These are phyloP conservation scores for Citrus reticulata DNA, from an alignment of 345 rosid species.

Conservation along the genomic window DNA sequence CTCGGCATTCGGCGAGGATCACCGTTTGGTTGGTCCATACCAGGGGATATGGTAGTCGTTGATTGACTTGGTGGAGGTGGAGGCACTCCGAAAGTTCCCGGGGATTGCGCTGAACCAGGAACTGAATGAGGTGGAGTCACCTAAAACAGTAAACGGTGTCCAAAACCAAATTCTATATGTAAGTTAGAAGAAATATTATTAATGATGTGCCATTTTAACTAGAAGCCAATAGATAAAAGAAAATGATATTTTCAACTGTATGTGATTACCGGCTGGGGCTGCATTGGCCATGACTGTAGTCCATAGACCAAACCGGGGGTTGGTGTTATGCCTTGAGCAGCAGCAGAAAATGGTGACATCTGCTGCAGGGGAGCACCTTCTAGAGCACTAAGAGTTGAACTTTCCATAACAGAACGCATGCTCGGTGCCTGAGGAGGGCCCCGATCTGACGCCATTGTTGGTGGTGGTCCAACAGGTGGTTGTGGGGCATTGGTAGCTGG, in stretches of 20 bases:
- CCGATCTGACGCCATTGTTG: slow-evolving; percentile 26
- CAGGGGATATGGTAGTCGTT: slow-evolving; percentile 67
- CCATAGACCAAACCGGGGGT: slow-evolving; percentile 53
- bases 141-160: slow-evolving; percentile 31
- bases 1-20: slow-evolving; percentile 92
- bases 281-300: slow-evolving; percentile 48
- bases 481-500: slow-evolving; percentile 32
- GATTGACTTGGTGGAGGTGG: slow-evolving; percentile 73
- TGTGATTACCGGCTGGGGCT: slow-evolving; percentile 34
- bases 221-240: not conserved
- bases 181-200: not conserved
- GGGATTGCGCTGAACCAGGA: slow-evolving; percentile 60
- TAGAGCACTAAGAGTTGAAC: slow-evolving; percentile 30
- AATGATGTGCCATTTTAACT: not conserved
- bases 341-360: slow-evolving; percentile 38
- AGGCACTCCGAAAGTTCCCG: slow-evolving; percentile 67
- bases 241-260: too few species aligned
- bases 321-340: slow-evolving; percentile 44
- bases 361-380: slow-evolving; percentile 34
- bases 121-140: slow-evolving; percentile 47
- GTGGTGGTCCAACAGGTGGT: slow-evolving; percentile 42
- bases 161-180: not conserved
- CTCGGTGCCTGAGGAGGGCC: slow-evolving; percentile 42
- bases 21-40: slow-evolving; percentile 66
- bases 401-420: slow-evolving; percentile 38